Evolutionary conservation across 1,284 basidiomycete species (phyloP).

Genomic region (Pseudozyma hubeiensis): DNA sequence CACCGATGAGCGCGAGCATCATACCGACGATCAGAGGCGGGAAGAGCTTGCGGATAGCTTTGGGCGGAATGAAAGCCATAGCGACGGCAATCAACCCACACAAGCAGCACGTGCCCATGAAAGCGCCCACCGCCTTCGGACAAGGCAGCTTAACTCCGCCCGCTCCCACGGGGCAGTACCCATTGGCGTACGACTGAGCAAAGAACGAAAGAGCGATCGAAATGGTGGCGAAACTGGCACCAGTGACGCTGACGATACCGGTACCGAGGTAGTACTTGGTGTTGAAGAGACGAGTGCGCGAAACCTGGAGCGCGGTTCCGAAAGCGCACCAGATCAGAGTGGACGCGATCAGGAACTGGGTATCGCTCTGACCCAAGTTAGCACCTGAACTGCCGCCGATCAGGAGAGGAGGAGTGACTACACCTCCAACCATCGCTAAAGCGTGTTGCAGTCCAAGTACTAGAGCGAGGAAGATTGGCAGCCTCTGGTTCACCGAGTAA

Average conservation of each 20-base stretch:
- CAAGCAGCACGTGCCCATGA: constrained; percentile 38
- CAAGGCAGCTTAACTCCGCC: constrained; percentile 31
- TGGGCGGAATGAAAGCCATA: constrained; percentile 42
- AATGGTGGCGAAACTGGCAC: constrained; percentile 40
- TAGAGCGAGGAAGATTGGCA: constrained; percentile 23
- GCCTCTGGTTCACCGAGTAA: constrained; percentile 25
- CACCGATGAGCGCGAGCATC: constrained; percentile 41
- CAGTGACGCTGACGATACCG: constrained; percentile 38
- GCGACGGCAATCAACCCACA: constrained; percentile 30
- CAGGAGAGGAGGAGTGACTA: constrained; percentile 37
- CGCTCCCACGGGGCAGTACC: constrained; percentile 17
- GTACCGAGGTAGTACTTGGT: constrained; percentile 41
- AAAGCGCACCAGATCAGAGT: constrained; percentile 42
- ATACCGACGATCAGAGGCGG: constrained; percentile 47
- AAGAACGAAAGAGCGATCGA: constrained; percentile 39
- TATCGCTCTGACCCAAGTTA: constrained; percentile 16
- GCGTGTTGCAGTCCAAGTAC: constrained; percentile 28
- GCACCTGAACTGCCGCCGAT: constrained; percentile 20
- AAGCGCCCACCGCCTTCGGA: constrained; percentile 32
- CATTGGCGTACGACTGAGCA: constrained; percentile 31
- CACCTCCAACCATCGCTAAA: constrained; percentile 32
- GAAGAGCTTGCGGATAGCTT: constrained; percentile 38
- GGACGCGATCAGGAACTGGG: constrained; percentile 42
- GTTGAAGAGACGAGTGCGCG: constrained; percentile 26
- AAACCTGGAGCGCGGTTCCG: constrained; percentile 30